Conservation (phyloP, 139 green algal genomes). For the Coelastrella sp. region DNA sequence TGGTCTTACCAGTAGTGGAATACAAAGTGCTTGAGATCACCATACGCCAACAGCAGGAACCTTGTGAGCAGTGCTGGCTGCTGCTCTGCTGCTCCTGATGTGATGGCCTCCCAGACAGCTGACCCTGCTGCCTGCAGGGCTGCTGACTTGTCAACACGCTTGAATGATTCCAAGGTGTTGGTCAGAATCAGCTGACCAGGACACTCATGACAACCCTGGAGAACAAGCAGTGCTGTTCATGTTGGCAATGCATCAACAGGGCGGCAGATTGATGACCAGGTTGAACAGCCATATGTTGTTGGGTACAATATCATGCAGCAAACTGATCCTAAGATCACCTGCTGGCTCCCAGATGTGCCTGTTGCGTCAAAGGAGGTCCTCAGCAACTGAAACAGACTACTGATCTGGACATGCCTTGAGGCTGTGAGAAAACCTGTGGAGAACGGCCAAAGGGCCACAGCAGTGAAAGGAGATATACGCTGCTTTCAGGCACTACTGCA, state of each 20-base stretch:
- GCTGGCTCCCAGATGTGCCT: not conserved
- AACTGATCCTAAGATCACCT: slow-evolving; percentile 38
- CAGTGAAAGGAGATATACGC: not conserved
- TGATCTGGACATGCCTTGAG: slow-evolving; percentile 52
- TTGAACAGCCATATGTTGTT: not conserved
- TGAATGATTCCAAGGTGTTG: slow-evolving; percentile 88
- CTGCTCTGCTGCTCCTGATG: slow-evolving; percentile 64
- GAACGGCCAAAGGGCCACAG: not conserved
- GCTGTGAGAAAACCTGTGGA: slow-evolving; percentile 49
- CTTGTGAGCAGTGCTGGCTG: slow-evolving; percentile 64
- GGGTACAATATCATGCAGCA: not conserved
- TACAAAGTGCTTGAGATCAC: slow-evolving; percentile 92
- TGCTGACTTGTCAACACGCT: slow-evolving; percentile 58
- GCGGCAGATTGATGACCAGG: not conserved
- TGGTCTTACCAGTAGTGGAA: slow-evolving; percentile 89
- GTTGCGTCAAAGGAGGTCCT: slow-evolving; percentile 1
- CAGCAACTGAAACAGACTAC: slow-evolving; percentile 53
- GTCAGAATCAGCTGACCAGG: slow-evolving; percentile 64
- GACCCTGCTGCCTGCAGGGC: slow-evolving; percentile 39
- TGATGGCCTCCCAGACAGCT: slow-evolving; percentile 79
- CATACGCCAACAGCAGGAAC: slow-evolving; percentile 83
- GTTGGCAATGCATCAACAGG: not conserved
- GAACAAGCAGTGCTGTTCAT: not conserved
- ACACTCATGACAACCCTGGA: slow-evolving; percentile 39
- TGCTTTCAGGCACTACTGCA: not conserved